Base-by-base conservation (phyloP, 768 basidiomycete species). In the Kwoniella botswanensis region DNA sequence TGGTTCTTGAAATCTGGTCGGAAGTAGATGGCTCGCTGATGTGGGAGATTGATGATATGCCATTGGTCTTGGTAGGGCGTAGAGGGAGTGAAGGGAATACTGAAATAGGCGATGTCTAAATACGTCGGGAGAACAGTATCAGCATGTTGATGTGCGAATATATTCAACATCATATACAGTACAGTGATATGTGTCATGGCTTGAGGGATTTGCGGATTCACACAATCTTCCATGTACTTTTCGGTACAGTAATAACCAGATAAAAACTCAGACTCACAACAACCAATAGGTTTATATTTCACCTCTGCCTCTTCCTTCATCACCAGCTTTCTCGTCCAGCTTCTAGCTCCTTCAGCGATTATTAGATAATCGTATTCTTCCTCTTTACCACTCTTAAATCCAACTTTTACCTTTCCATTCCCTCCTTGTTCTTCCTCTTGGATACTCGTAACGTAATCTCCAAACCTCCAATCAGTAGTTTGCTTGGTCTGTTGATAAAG, bases 361-460 rank as follows among this genome's bases (percentile, higher is more conserved):
- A 80, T 66, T 5, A 82, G 29, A 12, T 75, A n/a, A 60, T 82
- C 79, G 64, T 60, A 81, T 18, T 21, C 17, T 18, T 72, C 57
- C 26, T 46, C 61, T 26, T 61, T 56, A 11, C 80, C 80, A 60
- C 72, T 72, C 22, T 68, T 63, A 24, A 80, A 75, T 42, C 61
- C 59, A 29, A 82, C 76, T 22, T 74, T 52, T 18, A 80, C 79
- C 10, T 18, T 42, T 4, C 55, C 61, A 44, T 52, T 4, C 9
- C 50, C 22, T 17, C 53, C 58, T 29, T 73, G 73, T 13, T 71
- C 71, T 35, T 73, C 63, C 35, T 69, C 67, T 0, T 73, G 41
- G 26, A 79, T 69, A 43, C 29, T 57, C n/a, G 43, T 68, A 42
- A 82, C 71, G n/a, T 62, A 53, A 5, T 69, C 72, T 4, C 73